Evolutionary conservation across 2,329 filamentous ascomycete genomes (phyloP).

Genomic region (Zasmidium angulare): DNA sequence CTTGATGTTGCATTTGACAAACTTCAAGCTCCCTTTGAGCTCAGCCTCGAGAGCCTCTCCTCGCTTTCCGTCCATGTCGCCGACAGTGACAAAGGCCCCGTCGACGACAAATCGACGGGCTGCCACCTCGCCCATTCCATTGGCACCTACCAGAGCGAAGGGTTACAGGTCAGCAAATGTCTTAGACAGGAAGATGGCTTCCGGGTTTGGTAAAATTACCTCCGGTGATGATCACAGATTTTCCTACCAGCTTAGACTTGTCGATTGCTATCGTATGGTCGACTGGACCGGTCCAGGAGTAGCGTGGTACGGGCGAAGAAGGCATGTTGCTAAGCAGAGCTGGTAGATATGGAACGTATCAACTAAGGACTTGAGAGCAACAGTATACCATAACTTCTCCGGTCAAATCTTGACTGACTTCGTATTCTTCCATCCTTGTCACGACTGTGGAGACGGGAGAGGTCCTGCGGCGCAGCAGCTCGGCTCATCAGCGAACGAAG

Average conservation of each 20-base stretch:
- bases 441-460: background rate
- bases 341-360: background rate
- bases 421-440: background rate
- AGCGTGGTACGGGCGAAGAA: background rate
- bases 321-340: background rate
- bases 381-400: no score
- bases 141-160: no score
- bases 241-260: background rate
- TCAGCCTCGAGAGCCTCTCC: constrained; percentile 7
- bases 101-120: constrained; percentile 5
- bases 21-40: constrained; percentile 4
- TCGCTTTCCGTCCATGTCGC: constrained; percentile 5
- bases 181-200: no score
- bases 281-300: background rate
- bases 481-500: background rate
- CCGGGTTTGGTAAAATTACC: no score
- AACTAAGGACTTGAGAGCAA: background rate
- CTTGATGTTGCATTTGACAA: constrained; percentile 10
- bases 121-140: constrained; percentile 9
- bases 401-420: no score
- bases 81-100: constrained; percentile 14
- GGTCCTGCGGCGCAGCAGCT: background rate
- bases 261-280: background rate
- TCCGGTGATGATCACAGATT: constrained; percentile 13
- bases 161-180: no score